Evolutionary conservation across 768 basidiomycete genomes (phyloP).

Genomic region (Glaciozyma martinii): DNA sequence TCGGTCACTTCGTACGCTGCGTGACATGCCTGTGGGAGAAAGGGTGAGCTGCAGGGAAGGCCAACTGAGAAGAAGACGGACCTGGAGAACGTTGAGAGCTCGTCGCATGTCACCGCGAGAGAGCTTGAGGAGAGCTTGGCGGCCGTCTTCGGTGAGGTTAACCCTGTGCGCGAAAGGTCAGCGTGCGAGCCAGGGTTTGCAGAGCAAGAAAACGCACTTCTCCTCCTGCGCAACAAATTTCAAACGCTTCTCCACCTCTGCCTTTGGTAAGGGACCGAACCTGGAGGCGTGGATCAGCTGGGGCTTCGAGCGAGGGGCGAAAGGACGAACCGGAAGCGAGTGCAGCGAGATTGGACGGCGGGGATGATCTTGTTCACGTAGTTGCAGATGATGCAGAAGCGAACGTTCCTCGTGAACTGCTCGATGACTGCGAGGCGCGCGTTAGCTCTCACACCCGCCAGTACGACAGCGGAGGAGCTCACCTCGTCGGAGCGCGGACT

Average conservation of each 20-base stretch:
- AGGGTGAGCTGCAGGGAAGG: background rate
- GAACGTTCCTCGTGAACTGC: constrained; percentile 95
- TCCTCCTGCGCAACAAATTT: constrained; percentile 71
- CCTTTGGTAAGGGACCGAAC: constrained; percentile 81
- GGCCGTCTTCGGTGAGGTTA: constrained; percentile 75
- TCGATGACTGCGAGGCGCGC: constrained; percentile 59
- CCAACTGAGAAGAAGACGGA: constrained; percentile 18
- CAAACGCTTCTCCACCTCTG: constrained; percentile 75
- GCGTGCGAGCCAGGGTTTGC: background rate
- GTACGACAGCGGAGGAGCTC: constrained; percentile 7
- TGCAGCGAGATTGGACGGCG: constrained; percentile 97
- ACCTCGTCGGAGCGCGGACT: constrained; percentile 83
- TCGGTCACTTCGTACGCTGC: constrained; percentile 84
- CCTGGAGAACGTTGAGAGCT: constrained; percentile 86
- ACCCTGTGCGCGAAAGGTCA: constrained; percentile 49
- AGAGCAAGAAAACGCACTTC: constrained; percentile 48
- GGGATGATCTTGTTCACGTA: constrained; percentile 99
- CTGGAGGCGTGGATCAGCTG: constrained; percentile 9
- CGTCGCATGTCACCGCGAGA: constrained; percentile 96
- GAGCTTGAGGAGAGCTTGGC: constrained; percentile 80
- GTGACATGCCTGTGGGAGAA: constrained; percentile 61
- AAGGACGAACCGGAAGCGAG: constrained; percentile 59
- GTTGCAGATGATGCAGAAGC: constrained; percentile 99
- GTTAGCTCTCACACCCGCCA: background rate
- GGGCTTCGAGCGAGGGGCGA: background rate